Evolutionary conservation across 2,329 filamentous ascomycete species (phyloP).

Genomic region (Pezicula neosporulosa): DNA sequence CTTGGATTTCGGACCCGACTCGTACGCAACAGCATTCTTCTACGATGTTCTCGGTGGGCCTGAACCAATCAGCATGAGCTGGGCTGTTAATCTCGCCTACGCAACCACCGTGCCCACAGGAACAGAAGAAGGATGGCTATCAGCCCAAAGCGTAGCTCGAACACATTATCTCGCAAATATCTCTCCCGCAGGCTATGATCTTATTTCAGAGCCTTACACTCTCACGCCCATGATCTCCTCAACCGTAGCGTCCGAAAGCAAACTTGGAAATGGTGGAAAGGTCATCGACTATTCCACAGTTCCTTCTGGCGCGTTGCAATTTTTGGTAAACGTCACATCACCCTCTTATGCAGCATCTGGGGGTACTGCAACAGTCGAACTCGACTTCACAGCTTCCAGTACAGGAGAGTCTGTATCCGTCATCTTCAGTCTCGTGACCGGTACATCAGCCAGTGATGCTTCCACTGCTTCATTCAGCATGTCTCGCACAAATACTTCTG

Average conservation of each 20-base stretch:
- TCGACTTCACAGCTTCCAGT: slow-evolving; percentile 44
- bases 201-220: slow-evolving; percentile 46
- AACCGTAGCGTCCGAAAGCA: slow-evolving; percentile 37
- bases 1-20: slow-evolving; percentile 44
- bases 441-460: slow-evolving; percentile 10
- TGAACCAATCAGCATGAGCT: slow-evolving; percentile 34
- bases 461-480: slow-evolving; percentile 45
- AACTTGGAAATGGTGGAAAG: slow-evolving; percentile 42
- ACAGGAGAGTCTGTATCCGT: slow-evolving; percentile 43
- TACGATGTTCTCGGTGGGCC: slow-evolving; percentile 31
- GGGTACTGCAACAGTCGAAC: slow-evolving; percentile 34
- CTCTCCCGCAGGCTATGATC: slow-evolving; percentile 43
- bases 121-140: slow-evolving; percentile 43
- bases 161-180: slow-evolving; percentile 46
- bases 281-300: slow-evolving; percentile 46
- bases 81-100: slow-evolving; percentile 58
- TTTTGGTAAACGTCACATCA: slow-evolving; percentile 48
- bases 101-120: slow-evolving; percentile 45
- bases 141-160: slow-evolving; percentile 46
- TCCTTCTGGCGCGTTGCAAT: slow-evolving; percentile 45
- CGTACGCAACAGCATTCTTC: slow-evolving; percentile 53
- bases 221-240: slow-evolving; percentile 39
- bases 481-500: slow-evolving; percentile 41
- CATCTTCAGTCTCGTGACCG: slow-evolving; percentile 36
- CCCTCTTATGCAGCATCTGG: slow-evolving; percentile 2